Conservation (phyloP, 495 filamentous ascomycete species). For the Annulohypoxylon stygium region DNA sequence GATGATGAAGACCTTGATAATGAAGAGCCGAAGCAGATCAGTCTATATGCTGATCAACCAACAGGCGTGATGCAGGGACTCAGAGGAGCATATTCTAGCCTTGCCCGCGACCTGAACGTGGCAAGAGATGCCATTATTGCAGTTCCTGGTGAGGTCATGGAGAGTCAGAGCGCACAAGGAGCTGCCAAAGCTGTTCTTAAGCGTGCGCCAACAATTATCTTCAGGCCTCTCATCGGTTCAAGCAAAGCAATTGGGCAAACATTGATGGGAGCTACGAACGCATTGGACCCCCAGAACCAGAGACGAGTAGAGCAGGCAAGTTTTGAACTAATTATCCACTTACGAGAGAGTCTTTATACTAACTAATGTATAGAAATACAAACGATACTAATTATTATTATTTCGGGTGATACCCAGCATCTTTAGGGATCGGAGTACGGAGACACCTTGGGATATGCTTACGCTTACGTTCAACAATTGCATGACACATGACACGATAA, state of each 20-base stretch:
- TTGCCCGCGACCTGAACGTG: conserved; percentile 86
- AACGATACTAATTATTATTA: conserved; percentile 49
- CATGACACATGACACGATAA: conserved; percentile 27
- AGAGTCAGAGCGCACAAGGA: conserved; percentile 84
- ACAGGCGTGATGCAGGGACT: conserved; percentile 88
- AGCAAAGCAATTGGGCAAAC: conserved; percentile 91
- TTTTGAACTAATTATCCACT: conserved; percentile 4
- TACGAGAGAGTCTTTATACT: conserved; percentile 26
- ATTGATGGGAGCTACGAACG: conserved; percentile 92
- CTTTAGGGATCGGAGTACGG: conserved; percentile 35
- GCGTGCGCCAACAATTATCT: conserved; percentile 88
- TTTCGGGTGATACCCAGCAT: conserved; percentile 15
- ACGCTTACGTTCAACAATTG: conserved; percentile 20
- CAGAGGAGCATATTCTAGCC: conserved; percentile 80
- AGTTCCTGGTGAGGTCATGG: conserved; percentile 91
- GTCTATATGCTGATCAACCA: conserved; percentile 93
- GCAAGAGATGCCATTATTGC: conserved; percentile 92
- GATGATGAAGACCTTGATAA: conserved; percentile 74
- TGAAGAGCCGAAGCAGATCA: conserved; percentile 80
- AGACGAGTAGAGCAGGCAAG: conserved; percentile 90
- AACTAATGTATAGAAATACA: conserved; percentile 57
- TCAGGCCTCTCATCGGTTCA: conserved; percentile 90
- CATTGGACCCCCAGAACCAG: conserved; percentile 85
- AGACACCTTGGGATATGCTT: neutral
- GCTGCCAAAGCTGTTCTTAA: conserved; percentile 83